Evolutionary conservation across 768 basidiomycete genomes (phyloP), one percentile per base, ranked within the genome.

Genomic region (Cubamyces sp.): DNA sequence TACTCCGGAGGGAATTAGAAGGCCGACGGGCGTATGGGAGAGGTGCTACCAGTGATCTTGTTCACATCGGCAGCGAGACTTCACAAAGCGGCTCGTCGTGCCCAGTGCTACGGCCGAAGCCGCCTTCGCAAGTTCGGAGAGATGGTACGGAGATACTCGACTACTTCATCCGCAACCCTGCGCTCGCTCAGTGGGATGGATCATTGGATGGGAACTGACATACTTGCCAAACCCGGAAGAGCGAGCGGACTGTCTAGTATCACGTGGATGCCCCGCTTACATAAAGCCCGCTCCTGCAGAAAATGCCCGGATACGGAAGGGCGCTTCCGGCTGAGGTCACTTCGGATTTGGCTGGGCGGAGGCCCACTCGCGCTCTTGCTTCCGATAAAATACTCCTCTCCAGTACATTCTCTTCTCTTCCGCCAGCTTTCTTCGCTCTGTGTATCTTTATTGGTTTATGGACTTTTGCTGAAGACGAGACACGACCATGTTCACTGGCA

Each of bases 401-500:
- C 54, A 23, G 39, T 47, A 49, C 53, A 43, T 34, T 54, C 51
- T 48, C 60, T 60, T 59, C 48, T 47, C 55, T 61, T 53, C 61
- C 21, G 34, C 41, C 28, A 3, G 57, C 43, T 59, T 61, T 50
- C 60, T 66, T 68, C 62, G 30, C 63, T 59, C 43, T 56, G 19
- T 55, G 60, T 72, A 70, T 70, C 67, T 67, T 68, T 70, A 68
- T 70, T 70, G 56, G 61, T 65, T 71, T 69, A 74, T 73, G 72
- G 70, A 67, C 65, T 66, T 65, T 61, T 53, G 58, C 63, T 64
- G 43, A 34, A 60, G 49, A 57, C 59, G 49, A 54, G 28, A 34
- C 39, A 61, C 64, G 66, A 70, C 66, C 60, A 84, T 84, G 83
- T 69, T 85, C 68, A 82, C 82, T 62, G 83, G 84, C 53, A 83